These are phyloP conservation scores for Rhizopogon rudus DNA, from an alignment of 768 basidiomycete genomes.

Conservation along the genomic window DNA sequence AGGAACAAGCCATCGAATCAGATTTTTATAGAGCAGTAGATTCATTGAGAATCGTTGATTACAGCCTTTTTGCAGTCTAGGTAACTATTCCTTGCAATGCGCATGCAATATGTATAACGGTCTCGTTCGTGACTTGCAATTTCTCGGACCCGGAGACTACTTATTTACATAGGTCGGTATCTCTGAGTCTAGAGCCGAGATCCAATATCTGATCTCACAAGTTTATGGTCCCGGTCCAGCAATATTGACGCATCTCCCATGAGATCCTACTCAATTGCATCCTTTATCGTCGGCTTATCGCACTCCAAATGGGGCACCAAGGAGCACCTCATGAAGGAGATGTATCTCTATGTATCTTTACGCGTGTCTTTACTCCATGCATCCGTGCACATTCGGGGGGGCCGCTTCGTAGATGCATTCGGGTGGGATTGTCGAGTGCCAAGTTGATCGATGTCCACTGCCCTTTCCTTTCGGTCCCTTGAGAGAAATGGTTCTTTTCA, in stretches of 20 bases:
- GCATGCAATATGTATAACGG: no score
- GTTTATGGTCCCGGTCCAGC: background rate
- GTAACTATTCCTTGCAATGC: background rate
- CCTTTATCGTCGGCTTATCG: background rate
- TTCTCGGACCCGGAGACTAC: background rate
- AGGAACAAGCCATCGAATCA: slow-evolving; percentile 24
- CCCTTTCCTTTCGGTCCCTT: no score
- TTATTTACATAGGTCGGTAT: no score
- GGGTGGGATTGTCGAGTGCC: no score
- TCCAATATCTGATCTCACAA: background rate
- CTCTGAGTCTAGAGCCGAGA: background rate
- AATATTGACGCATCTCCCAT: background rate
- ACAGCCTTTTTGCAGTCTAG: slow-evolving; percentile 52
- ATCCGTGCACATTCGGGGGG: background rate
- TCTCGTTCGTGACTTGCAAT: background rate
- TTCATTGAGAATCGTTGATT: slow-evolving; percentile 65
- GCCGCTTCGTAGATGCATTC: background rate
- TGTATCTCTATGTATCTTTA: background rate
- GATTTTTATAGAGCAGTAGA: slow-evolving; percentile 52
- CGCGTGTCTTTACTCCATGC: background rate
- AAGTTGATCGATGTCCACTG: no score
- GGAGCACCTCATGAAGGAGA: background rate
- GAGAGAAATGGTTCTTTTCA: background rate
- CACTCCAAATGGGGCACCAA: background rate
- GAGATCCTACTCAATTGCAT: background rate